Evolutionary conservation across 2,329 filamentous ascomycete genomes (phyloP), one percentile per base, ranked within the genome.

Genomic region (Elsinoe fawcettii): DNA sequence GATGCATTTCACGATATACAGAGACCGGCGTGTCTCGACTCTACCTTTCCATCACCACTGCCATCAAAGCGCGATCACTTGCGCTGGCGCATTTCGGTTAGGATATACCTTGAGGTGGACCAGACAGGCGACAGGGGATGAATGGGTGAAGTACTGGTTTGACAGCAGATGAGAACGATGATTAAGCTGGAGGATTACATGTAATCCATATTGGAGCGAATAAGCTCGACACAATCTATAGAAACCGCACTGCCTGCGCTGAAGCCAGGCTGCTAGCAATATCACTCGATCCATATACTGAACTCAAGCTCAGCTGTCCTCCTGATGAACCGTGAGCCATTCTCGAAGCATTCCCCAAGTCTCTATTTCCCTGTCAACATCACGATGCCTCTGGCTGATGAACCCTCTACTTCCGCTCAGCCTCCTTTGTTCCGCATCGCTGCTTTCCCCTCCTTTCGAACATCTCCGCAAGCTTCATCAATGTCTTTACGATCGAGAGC

Each of bases 31-130:
- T 34, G 25, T 34, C 30, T 39, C 30, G 12, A 53, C 18, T 6
- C 22, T 11, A 37, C 46, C 27, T 32, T 9, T 34, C 11, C 14
- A 51, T 32, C 27, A 16, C 8, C 11, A 51, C 46, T 34, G 30
- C 46, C 30, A 27, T 16, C 16, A n/a, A 53, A 11, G 32, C 49
- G 49, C 49, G 32, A 53, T 53, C 49, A 53, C 49, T 39, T 53
- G 49, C 49, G 49, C 49, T 53, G 49, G 49, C 49, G 49, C 49
- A 39, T 53, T 53, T 25, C 34, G 46, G 46, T 34, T 22, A 36
- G 16, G 46, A 34, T 20, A 51, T 36, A 34, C 46, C 18, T 46
- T 46, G 20, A 20, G 20, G 41, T 25, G 20, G 41, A 46, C 6
- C 8, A n/a, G 12, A 25, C 20, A 18, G 22, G 25, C 7, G 22